These are phyloP conservation scores for Phytophthora hibernalis DNA, from an alignment of 352 stramenopile species.

Conservation along the genomic window DNA sequence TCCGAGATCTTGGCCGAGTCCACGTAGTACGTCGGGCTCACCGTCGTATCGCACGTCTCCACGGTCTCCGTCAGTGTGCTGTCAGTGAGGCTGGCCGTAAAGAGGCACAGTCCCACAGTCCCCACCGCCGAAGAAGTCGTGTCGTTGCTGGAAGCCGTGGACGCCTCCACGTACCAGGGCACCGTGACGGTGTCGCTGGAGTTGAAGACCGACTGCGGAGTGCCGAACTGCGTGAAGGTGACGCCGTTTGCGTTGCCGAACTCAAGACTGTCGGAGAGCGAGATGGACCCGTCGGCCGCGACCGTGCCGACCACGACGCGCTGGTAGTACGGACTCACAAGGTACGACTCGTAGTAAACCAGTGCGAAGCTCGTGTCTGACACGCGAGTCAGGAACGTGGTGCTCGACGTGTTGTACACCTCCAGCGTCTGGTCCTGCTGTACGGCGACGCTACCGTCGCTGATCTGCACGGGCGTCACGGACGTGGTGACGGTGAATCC, in stretches of 20 bases:
- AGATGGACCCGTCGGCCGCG: conserved; percentile 52
- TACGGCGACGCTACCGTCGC: conserved; percentile 46
- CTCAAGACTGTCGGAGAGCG: conserved; percentile 59
- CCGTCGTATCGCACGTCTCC: conserved; percentile 59
- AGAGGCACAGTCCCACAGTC: conserved; percentile 65
- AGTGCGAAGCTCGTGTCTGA: conserved; percentile 71
- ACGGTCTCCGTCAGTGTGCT: conserved; percentile 29
- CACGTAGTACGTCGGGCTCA: conserved; percentile 76
- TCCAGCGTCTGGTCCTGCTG: conserved; percentile 52
- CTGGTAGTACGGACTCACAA: conserved; percentile 59
- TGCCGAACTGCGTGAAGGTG: conserved; percentile 60
- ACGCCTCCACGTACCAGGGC: conserved; percentile 70
- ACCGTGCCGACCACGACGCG: conserved; percentile 62
- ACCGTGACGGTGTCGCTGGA: conserved; percentile 67
- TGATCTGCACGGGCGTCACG: conserved; percentile 61
- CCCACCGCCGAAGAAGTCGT: conserved; percentile 50
- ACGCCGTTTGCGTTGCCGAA: conserved; percentile 63
- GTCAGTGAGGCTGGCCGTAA: conserved; percentile 47
- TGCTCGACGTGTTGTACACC: conserved; percentile 65
- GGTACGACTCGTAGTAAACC: conserved; percentile 77
- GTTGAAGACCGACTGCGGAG: conserved; percentile 69
- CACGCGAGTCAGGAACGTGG: conserved; percentile 72
- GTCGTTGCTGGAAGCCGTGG: conserved; percentile 48
- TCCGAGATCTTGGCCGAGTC: conserved; percentile 74
- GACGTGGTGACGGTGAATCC: conserved; percentile 49